These are phyloP conservation scores for Thelonectria blattea DNA, from an alignment of 2,329 filamentous ascomycete species.

Conservation along the genomic window DNA sequence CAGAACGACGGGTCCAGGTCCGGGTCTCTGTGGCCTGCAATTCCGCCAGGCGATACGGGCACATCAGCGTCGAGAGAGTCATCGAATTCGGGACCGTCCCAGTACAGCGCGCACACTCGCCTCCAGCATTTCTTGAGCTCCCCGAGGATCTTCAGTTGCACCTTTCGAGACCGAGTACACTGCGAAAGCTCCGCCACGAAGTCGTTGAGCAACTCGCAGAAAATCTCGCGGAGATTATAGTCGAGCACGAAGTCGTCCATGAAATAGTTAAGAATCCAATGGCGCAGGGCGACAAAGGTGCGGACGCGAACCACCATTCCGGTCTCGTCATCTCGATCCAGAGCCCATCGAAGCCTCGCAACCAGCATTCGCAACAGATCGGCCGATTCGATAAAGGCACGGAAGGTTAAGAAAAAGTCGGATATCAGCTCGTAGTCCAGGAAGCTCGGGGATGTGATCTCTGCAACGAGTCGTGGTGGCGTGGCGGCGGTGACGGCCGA, in stretches of 20 bases:
- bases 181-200: conserved; percentile 62
- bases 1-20: conserved; percentile 61
- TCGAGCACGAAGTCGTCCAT: conserved; percentile 88
- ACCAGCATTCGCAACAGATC: conserved; percentile 85
- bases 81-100: conserved; percentile 76
- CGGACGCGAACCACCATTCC: conserved; percentile 94
- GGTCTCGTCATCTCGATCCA: conserved; percentile 78
- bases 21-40: conserved; percentile 65
- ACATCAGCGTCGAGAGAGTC: conserved; percentile 66
- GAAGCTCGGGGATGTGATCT: conserved; percentile 95
- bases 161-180: conserved; percentile 53
- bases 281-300: conserved; percentile 91
- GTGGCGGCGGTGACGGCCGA: conserved; percentile 87
- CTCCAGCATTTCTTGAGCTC: conserved; percentile 99
- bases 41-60: conserved; percentile 78
- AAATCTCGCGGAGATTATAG: conserved; percentile 73
- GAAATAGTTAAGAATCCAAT: conserved; percentile 99
- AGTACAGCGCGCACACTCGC: conserved; percentile 85
- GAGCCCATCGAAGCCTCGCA: conserved; percentile 84
- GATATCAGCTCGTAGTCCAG: conserved; percentile 96
- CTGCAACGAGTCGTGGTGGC: conserved; percentile 86
- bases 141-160: conserved; percentile 81
- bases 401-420: conserved; percentile 96
- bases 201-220: conserved; percentile 81
- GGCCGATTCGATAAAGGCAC: conserved; percentile 78